phyloP scores from a whole-genome alignment of 2,329 filamentous ascomycete genomes.

The Talaromyces amestolkiae region DNA sequence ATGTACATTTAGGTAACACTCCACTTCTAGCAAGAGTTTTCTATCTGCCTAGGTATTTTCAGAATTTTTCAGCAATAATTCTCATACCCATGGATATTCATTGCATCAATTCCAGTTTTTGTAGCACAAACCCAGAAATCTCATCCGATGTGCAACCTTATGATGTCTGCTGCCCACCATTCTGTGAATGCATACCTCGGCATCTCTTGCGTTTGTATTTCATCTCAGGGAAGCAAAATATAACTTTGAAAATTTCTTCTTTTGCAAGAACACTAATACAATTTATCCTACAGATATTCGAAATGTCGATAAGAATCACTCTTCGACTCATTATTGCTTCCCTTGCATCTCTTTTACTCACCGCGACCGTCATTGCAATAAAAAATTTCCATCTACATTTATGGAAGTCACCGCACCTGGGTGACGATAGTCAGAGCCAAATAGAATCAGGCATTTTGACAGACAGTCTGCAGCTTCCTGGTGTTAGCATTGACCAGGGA shows the following conservation, averaged over 20 bases:
- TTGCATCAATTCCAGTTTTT: background rate
- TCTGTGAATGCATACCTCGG: background rate
- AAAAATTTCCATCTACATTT: background rate
- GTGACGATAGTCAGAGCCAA: background rate
- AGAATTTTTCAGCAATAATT: no score
- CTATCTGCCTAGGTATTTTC: no score
- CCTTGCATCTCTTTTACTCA: conserved; percentile 8
- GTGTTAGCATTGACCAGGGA: background rate
- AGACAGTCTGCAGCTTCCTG: background rate
- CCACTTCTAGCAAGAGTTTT: no score
- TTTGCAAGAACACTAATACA: no score
- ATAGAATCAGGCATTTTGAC: background rate
- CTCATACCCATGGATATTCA: background rate
- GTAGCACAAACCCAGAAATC: background rate
- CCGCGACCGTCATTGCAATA: background rate
- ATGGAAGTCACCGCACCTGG: background rate
- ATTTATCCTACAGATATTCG: no score
- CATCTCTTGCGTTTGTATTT: background rate
- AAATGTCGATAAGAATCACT: background rate
- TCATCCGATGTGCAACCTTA: background rate
- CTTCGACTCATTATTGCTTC: background rate
- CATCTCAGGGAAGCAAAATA: background rate
- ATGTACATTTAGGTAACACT: no score
- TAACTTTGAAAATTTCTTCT: no score
- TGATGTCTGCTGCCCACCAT: background rate